Percentiles rank a stretch among this genome's conserved stretches.
Evolutionary conservation across 2,329 filamentous ascomycete genomes (phyloP).

Genomic region (Fusarium armeniacum): DNA sequence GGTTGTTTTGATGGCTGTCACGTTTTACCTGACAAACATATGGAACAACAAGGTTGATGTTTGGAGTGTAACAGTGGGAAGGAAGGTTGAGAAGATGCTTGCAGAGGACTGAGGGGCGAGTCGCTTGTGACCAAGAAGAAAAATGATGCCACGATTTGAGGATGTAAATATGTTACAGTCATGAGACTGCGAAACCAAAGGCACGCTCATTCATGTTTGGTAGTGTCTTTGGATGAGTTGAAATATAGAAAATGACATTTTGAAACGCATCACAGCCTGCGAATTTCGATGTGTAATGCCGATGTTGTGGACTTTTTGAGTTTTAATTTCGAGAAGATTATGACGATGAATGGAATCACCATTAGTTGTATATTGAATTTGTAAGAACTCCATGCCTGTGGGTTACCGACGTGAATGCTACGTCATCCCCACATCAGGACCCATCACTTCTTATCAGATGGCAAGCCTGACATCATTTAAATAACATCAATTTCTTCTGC

Average conservation of each 20-base stretch:
- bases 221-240: background rate
- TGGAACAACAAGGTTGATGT: conserved; percentile 56
- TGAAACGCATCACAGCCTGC: background rate
- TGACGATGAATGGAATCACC: background rate
- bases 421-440: conserved; percentile 20
- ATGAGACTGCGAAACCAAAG: background rate
- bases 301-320: background rate
- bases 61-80: conserved; percentile 57
- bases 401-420: background rate
- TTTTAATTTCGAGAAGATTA: background rate
- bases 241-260: background rate
- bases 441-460: conserved; percentile 25
- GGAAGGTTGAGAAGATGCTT: conserved; percentile 52
- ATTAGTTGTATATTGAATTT: background rate
- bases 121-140: background rate
- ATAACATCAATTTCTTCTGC: background rate
- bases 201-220: background rate
- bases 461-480: conserved; percentile 18
- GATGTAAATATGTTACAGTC: background rate
- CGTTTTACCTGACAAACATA: conserved; percentile 54
- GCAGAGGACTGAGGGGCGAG: conserved; percentile 21
- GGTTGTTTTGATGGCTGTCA: conserved; percentile 49
- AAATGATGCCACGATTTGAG: background rate
- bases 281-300: background rate
- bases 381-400: background rate